These are phyloP conservation scores for Aureobasidium sp. DNA, from an alignment of 2,329 filamentous ascomycete genomes.

Conservation along the genomic window DNA sequence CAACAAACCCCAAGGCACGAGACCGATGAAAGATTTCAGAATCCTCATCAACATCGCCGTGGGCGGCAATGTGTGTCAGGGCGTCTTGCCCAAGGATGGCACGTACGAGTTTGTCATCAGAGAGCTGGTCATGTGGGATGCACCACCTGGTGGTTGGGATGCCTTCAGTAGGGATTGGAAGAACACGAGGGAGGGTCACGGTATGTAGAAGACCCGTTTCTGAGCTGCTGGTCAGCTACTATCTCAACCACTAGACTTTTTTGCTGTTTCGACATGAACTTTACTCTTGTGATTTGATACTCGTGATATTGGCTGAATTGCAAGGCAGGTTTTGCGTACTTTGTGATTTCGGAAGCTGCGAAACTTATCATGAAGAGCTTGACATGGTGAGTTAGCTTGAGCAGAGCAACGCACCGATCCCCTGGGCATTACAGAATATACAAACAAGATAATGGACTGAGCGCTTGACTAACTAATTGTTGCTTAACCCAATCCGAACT, in stretches of 20 bases:
- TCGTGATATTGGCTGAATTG: background rate
- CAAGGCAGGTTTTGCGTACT: background rate
- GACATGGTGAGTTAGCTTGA: background rate
- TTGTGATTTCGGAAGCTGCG: background rate
- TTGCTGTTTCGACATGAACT: background rate
- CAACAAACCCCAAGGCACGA: slow-evolving; percentile 45
- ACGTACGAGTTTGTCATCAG: slow-evolving; percentile 52
- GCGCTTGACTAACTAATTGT: too few species aligned
- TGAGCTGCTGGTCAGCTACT: background rate
- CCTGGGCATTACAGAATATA: too few species aligned
- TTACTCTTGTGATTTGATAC: background rate
- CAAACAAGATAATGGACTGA: too few species aligned
- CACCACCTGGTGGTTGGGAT: slow-evolving; percentile 49
- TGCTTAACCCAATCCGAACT: too few species aligned
- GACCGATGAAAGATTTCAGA: slow-evolving; percentile 50
- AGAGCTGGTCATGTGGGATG: slow-evolving; percentile 46
- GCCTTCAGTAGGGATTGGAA: slow-evolving; percentile 49
- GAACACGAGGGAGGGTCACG: slow-evolving; percentile 19
- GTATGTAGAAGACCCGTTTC: slow-evolving; percentile 10
- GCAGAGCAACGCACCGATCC: too few species aligned
- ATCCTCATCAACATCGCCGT: slow-evolving; percentile 56
- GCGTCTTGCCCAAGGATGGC: slow-evolving; percentile 46
- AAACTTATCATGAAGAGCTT: background rate
- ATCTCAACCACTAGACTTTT: background rate
- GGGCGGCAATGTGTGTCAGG: slow-evolving; percentile 53